Evolutionary conservation across 2,329 filamentous ascomycete genomes (phyloP).

Genomic region (Phialophora verrucosa): DNA sequence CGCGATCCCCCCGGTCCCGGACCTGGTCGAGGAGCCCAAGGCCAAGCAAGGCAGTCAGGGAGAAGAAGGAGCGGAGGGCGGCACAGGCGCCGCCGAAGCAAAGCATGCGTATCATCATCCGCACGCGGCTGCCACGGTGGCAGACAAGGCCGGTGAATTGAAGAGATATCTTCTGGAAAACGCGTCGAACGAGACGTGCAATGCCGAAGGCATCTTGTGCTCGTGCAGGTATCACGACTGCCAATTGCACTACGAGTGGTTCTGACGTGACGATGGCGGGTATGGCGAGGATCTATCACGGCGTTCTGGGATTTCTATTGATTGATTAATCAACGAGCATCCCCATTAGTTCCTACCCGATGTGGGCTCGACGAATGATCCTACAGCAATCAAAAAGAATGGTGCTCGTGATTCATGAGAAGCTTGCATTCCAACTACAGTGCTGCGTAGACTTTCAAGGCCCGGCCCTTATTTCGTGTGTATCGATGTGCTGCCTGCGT

Average conservation of each 20-base stretch:
- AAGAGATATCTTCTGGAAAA: background rate
- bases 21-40: slow-evolving; percentile 5
- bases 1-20: slow-evolving; percentile 5
- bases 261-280: background rate
- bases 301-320: background rate
- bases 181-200: background rate
- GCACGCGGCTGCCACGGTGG: background rate
- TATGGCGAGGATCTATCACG: background rate
- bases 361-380: too few relatives aligned
- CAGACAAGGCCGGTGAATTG: background rate
- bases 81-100: background rate
- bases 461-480: too few relatives aligned
- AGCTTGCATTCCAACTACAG: too few relatives aligned
- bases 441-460: too few relatives aligned
- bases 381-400: too few relatives aligned
- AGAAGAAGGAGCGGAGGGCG: background rate
- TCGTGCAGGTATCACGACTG: slow-evolving; percentile 1
- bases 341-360: too few relatives aligned
- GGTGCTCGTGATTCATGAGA: too few relatives aligned
- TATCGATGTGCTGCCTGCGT: too few relatives aligned
- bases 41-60: background rate
- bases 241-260: slow-evolving; percentile 1
- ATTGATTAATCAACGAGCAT: background rate
- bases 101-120: background rate
- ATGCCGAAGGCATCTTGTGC: background rate